Evolutionary conservation across 176 grass and related monocot species (phyloP).

Genomic region (bread wheat (Triticum aestivum)): DNA sequence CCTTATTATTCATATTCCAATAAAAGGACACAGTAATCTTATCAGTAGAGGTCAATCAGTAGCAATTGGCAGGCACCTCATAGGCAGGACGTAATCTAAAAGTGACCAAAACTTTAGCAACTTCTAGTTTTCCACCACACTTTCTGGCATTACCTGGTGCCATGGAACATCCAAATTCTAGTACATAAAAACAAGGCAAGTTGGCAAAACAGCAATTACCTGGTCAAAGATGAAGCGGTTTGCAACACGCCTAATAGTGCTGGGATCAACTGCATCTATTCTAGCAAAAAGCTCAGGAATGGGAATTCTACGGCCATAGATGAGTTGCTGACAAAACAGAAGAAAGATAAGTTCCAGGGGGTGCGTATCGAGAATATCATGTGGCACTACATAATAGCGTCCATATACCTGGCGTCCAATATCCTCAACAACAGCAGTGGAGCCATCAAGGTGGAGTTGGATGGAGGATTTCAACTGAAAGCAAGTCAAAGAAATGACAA

Average conservation of each 20-base stretch:
- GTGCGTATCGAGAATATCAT: constrained; percentile 1
- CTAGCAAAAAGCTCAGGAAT: constrained; percentile 88
- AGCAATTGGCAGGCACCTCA: not conserved
- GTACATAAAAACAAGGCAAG: not conserved
- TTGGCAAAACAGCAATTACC: constrained; percentile 37
- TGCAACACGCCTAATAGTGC: constrained; percentile 84
- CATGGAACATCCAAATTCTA: not conserved
- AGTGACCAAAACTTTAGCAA: not conserved
- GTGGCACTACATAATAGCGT: not conserved
- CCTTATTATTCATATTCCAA: not conserved
- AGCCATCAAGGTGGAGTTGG: constrained; percentile 95
- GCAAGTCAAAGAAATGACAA: constrained; percentile 29
- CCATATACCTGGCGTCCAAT: constrained; percentile 87
- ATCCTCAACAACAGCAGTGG: constrained; percentile 88
- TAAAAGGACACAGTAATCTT: not conserved
- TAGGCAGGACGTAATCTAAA: not conserved
- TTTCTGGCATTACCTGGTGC: not conserved
- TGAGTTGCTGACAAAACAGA: constrained; percentile 49
- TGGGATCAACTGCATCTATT: constrained; percentile 98
- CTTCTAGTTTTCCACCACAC: not conserved
- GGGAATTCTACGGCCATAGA: constrained; percentile 95
- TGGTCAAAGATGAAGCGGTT: constrained; percentile 99
- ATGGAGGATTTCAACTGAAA: constrained; percentile 98
- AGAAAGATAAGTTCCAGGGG: constrained; percentile 9
- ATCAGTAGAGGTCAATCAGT: not conserved